phyloP scores from a whole-genome alignment of 2,329 filamentous ascomycete species.

The Cytospora leucostoma region DNA sequence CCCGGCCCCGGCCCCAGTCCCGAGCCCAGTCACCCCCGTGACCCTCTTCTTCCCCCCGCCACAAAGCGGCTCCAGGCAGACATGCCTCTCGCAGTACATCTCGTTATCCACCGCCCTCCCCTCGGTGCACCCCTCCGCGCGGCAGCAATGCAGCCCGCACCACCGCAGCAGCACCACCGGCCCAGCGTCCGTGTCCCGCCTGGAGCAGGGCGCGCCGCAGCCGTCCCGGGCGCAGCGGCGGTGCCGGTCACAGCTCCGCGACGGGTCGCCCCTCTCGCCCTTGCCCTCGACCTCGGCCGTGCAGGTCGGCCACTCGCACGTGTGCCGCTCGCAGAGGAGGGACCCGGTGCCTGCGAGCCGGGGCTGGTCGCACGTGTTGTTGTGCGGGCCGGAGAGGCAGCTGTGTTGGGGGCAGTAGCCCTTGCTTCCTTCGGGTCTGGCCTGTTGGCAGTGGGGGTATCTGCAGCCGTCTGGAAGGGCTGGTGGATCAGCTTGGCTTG shows the following conservation, averaged over 20 bases:
- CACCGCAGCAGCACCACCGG: slow-evolving; percentile 14
- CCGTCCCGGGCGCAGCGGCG: slow-evolving; percentile 22
- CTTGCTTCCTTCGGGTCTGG: slow-evolving; percentile 11
- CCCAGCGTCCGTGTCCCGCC: slow-evolving; percentile 20
- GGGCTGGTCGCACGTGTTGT: slow-evolving; percentile 20
- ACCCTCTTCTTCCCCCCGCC: slow-evolving; percentile 2
- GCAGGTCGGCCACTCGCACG: slow-evolving; percentile 27
- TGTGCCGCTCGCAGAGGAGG: slow-evolving; percentile 28
- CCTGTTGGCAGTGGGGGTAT: slow-evolving; percentile 26
- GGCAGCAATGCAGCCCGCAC: slow-evolving; percentile 30
- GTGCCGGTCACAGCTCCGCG: slow-evolving; percentile 26
- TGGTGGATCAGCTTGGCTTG: background rate
- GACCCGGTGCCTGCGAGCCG: slow-evolving; percentile 16
- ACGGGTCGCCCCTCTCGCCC: slow-evolving; percentile 13
- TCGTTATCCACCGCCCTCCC: slow-evolving; percentile 1
- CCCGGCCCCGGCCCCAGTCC: background rate
- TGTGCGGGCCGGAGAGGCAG: slow-evolving; percentile 20
- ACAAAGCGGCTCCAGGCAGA: slow-evolving; percentile 20
- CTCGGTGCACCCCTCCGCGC: slow-evolving; percentile 14
- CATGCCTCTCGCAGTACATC: slow-evolving; percentile 14
- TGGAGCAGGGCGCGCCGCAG: slow-evolving; percentile 25
- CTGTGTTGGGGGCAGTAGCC: slow-evolving; percentile 26
- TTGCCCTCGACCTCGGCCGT: slow-evolving; percentile 20
- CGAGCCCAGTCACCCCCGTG: no score
- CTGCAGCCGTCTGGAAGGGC: slow-evolving; percentile 30